Base-by-base conservation (phyloP, 805 yeast species). In the Scheffersomyces ergatensis region DNA sequence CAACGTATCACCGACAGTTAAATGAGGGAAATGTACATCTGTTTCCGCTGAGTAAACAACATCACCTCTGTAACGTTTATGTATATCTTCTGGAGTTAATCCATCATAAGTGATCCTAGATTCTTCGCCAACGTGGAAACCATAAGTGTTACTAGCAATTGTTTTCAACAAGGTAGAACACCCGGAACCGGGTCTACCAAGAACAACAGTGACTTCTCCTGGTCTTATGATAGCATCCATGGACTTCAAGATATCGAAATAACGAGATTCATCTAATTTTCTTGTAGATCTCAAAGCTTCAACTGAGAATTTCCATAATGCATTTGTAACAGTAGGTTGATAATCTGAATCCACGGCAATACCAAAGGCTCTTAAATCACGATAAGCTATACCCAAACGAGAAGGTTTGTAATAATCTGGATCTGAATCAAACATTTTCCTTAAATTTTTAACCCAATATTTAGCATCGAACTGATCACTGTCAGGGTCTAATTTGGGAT, bases 341-440 rank as follows among this genome's bases (percentile, higher is more conserved):
- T 77, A 83, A 53, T 83, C 85, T 9, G 83, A 74, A 57, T 81
- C 88, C 2, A 81, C 70, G 3, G 88, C 84, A 38, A 78, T 70
- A 57, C 89, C 89, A 46, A 61, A 74, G 3, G 84, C 85, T 43
- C 83, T 57, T 51, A 83, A 63, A 51, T 80, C 61, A 43, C 72
- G 70, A 69, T 78, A 82, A 7, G 78, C 77, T 43, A 83, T 60
- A 17, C 86, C 85, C 47, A 83, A 62, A 14, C 76, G 65, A 23
- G 80, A 67, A 16, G 83, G 85, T 53, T 76, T 80, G 55, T 77
- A 83, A 60, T 78, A 78, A 18, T 82, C 86, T 0, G 78, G 77
- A 50, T 83, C 85, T 2, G 72, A 54, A 26, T 69, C 70, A 48
- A 63, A 58, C 43, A 83, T 53, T 45, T 76, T 77, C 43, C 81